Percentiles rank a stretch among this genome's conserved stretches.
Conservation (phyloP, 352 stramenopile species). For the Pythium vanterpoolii region DNA sequence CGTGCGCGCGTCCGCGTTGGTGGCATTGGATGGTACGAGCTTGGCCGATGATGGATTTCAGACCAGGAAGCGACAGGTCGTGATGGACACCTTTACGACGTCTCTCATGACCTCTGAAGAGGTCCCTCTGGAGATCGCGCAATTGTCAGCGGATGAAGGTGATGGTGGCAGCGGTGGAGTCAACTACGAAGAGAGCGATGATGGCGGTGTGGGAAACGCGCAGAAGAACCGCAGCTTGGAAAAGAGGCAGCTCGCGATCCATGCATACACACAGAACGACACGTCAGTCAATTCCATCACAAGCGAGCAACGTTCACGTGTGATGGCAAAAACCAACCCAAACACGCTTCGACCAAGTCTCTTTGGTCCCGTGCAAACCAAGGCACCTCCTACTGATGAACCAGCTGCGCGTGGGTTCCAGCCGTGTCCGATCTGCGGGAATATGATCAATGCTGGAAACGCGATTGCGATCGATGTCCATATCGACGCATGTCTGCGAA, state of each 20-base stretch:
- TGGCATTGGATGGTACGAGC: conserved; percentile 28
- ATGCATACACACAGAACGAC: not conserved
- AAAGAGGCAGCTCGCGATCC: not conserved
- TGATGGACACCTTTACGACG: conserved; percentile 42
- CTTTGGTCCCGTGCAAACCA: not conserved
- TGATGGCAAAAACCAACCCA: not conserved
- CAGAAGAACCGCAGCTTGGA: too few relatives aligned
- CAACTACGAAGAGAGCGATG: not conserved
- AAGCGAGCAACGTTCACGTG: not conserved
- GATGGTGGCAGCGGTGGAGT: not conserved
- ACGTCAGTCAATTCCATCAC: not conserved
- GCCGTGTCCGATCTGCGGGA: conserved; percentile 29
- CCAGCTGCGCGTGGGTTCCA: conserved; percentile 3
- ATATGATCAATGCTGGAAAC: conserved; percentile 31
- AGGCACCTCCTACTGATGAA: not conserved
- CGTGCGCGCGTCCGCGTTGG: conserved; percentile 48
- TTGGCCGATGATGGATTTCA: conserved; percentile 8
- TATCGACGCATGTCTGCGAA: conserved; percentile 26
- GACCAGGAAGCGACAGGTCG: conserved; percentile 8
- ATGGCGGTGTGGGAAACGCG: not conserved
- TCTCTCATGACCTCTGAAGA: not conserved
- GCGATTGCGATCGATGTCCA: conserved; percentile 27
- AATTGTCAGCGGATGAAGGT: not conserved
- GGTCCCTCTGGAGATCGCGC: not conserved
- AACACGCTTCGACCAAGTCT: not conserved